phyloP scores from a whole-genome alignment of 805 yeast species.

The Ogataea naganishii region DNA sequence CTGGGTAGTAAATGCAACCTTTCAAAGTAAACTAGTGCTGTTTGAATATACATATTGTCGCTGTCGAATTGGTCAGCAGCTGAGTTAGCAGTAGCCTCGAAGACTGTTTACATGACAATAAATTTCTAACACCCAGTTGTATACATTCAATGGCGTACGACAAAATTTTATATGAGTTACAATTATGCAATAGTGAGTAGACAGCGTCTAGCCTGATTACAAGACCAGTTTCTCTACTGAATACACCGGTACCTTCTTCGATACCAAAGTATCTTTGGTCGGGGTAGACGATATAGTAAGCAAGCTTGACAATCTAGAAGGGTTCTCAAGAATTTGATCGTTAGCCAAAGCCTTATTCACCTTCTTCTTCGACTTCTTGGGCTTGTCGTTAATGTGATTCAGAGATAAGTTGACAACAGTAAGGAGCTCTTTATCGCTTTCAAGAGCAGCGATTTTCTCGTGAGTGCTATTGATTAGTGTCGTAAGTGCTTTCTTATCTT shows the following conservation, averaged over 20 bases:
- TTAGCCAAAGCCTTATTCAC: slow-evolving; percentile 22
- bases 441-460: slow-evolving; percentile 24
- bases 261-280: slow-evolving; percentile 22
- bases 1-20: no score
- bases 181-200: no score
- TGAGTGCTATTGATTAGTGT: slow-evolving; percentile 41
- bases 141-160: no score
- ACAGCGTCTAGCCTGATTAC: no score
- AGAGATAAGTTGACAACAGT: slow-evolving; percentile 39
- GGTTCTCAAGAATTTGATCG: slow-evolving; percentile 16
- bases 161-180: no score
- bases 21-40: no score
- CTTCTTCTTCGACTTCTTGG: slow-evolving; percentile 10
- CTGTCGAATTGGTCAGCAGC: no score
- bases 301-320: slow-evolving; percentile 15
- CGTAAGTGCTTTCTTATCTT: slow-evolving; percentile 34
- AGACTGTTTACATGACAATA: no score
- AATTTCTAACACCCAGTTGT: no score
- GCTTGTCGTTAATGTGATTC: slow-evolving; percentile 13
- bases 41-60: no score
- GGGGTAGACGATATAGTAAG: slow-evolving; percentile 11
- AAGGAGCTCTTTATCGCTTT: slow-evolving; percentile 32
- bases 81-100: no score
- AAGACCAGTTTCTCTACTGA: slow-evolving; percentile 41
- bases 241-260: slow-evolving; percentile 43